A percentile compares a stretch with the other conserved stretches of the same genome.
Evolutionary conservation across 2,329 filamentous ascomycete species (phyloP).

Genomic region (Microsporum canis): DNA sequence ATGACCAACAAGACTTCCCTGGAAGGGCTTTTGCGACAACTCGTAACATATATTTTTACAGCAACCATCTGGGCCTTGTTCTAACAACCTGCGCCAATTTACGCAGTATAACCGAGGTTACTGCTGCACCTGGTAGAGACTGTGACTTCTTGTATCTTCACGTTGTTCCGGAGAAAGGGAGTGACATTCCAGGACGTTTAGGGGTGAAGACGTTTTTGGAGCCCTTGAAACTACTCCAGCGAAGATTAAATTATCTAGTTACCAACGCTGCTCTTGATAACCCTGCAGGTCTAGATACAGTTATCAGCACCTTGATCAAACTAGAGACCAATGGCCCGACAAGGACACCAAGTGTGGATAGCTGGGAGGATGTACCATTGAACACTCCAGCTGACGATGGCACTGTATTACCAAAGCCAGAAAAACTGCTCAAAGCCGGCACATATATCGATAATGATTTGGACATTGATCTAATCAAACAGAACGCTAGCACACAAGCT

Average conservation of each 20-base stretch:
- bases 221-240: slow-evolving; percentile 68
- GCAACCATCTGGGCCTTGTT: slow-evolving; percentile 83
- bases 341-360: slow-evolving; percentile 65
- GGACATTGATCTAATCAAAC: slow-evolving; percentile 35
- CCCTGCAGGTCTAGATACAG: slow-evolving; percentile 54
- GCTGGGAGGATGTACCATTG: slow-evolving; percentile 74
- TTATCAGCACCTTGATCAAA: slow-evolving; percentile 60
- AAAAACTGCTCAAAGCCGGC: slow-evolving; percentile 44
- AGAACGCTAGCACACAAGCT: slow-evolving; percentile 34
- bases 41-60: slow-evolving; percentile 89
- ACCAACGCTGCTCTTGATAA: slow-evolving; percentile 65
- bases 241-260: slow-evolving; percentile 73
- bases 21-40: slow-evolving; percentile 81
- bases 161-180: slow-evolving; percentile 52
- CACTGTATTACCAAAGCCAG: slow-evolving; percentile 26
- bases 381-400: slow-evolving; percentile 47
- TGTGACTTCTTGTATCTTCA: slow-evolving; percentile 90
- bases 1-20: slow-evolving; percentile 64
- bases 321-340: slow-evolving; percentile 54
- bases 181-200: slow-evolving; percentile 57
- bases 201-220: slow-evolving; percentile 91
- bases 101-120: slow-evolving; percentile 73
- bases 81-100: slow-evolving; percentile 69
- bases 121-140: slow-evolving; percentile 75
- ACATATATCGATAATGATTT: slow-evolving; percentile 54